A percentile compares a stretch with the other conserved stretches of the same genome.
Evolutionary conservation across 2,329 filamentous ascomycete genomes (phyloP).

Genomic region (Pseudocercospora fuligena): DNA sequence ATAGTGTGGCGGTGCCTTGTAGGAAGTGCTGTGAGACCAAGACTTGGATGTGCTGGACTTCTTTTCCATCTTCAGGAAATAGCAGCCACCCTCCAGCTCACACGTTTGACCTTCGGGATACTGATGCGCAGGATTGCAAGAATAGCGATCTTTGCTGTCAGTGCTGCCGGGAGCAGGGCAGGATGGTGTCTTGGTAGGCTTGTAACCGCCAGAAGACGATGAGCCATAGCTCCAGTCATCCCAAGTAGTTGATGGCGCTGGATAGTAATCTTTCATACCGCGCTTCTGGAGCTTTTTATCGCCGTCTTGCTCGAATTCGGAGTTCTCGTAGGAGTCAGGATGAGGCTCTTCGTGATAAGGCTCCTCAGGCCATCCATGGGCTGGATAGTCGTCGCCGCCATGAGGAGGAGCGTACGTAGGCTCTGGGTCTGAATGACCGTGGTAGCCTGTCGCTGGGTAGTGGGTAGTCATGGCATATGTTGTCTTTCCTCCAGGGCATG

Average conservation of each 20-base stretch:
- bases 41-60: not conserved
- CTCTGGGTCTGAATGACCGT: not conserved
- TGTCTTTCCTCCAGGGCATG: constrained; percentile 10
- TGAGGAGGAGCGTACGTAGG: not conserved
- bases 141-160: constrained; percentile 17
- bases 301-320: not conserved
- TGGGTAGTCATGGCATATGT: constrained; percentile 14
- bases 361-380: not conserved
- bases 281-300: not conserved
- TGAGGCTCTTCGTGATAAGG: not conserved
- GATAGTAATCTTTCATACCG: not conserved
- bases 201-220: constrained; percentile 2
- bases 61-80: not conserved
- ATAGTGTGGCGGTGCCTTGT: not conserved
- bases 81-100: constrained; percentile 12
- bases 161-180: constrained; percentile 16
- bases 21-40: constrained; percentile 5
- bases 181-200: not conserved
- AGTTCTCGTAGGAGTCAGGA: not conserved
- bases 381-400: not conserved
- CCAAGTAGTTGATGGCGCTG: not conserved
- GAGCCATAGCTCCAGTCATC: not conserved
- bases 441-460: constrained; percentile 5
- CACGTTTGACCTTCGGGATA: constrained; percentile 28
- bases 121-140: constrained; percentile 32